phyloP scores from a whole-genome alignment of 2,329 filamentous ascomycete species.

The Botrytis galanthina region DNA sequence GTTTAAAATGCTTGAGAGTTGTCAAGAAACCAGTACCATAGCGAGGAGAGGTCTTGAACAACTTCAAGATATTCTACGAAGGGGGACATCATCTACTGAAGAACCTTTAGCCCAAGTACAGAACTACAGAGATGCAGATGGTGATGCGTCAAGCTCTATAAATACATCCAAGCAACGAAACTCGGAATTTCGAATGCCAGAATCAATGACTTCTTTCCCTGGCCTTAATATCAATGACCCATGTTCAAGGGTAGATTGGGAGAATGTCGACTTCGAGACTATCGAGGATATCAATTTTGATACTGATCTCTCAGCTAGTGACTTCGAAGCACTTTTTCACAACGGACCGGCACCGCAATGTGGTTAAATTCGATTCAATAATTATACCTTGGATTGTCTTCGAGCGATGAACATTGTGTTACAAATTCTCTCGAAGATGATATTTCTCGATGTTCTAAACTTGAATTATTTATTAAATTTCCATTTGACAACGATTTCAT shows the following conservation, averaged over 20 bases:
- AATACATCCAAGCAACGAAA: too few relatives aligned
- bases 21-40: constrained; percentile 25
- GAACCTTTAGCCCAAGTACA: neutral
- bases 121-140: neutral
- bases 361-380: neutral
- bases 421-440: neutral
- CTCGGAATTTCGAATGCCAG: neutral
- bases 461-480: neutral
- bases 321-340: constrained; percentile 9
- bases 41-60: constrained; percentile 28
- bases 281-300: constrained; percentile 25
- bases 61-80: constrained; percentile 19
- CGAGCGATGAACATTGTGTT: neutral
- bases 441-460: neutral
- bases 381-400: neutral
- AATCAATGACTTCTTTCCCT: neutral
- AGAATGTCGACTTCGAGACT: constrained; percentile 5
- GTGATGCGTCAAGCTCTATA: neutral
- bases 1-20: constrained; percentile 38
- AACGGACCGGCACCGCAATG: neutral
- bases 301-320: constrained; percentile 17
- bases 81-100: neutral
- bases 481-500: too few relatives aligned
- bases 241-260: constrained; percentile 14
- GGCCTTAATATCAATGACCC: constrained; percentile 9